These are phyloP conservation scores for Pochonia chlamydosporia DNA, from an alignment of 2,329 filamentous ascomycete genomes.

Conservation along the genomic window DNA sequence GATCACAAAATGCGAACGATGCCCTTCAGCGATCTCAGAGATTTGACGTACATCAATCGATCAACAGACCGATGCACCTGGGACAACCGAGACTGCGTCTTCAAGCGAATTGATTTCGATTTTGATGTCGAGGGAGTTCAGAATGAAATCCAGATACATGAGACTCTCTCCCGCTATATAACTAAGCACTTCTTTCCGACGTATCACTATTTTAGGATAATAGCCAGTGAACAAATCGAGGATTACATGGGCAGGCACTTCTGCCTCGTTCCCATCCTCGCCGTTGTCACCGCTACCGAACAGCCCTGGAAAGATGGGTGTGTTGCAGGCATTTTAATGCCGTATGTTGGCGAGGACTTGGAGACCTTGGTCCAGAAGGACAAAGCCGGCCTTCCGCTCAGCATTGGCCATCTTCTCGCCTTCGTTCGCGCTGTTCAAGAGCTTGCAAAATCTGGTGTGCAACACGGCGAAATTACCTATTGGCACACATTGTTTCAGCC, in stretches of 20 bases:
- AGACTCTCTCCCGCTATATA: constrained; percentile 7
- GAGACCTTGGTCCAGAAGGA: too few species aligned
- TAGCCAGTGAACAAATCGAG: too few species aligned
- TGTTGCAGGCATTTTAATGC: constrained; percentile 3
- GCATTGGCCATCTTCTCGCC: too few species aligned
- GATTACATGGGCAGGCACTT: constrained; percentile 10
- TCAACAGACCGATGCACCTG: constrained; percentile 9
- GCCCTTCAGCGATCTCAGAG: constrained; percentile 1
- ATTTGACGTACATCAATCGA: constrained; percentile 9
- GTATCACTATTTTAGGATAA: too few species aligned
- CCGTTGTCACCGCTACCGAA: constrained; percentile 6
- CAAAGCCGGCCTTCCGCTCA: too few species aligned
- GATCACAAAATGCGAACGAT: constrained; percentile 9
- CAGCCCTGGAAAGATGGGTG: constrained; percentile 5
- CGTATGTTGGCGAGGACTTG: too few species aligned
- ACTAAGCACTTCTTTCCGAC: too few species aligned
- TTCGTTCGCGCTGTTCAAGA: too few species aligned
- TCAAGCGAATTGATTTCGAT: constrained; percentile 16
- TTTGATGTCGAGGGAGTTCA: constrained; percentile 8
- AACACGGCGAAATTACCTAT: too few species aligned
- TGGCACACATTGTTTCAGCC: too few species aligned
- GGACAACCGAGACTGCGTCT: constrained; percentile 10
- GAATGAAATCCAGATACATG: constrained; percentile 11
- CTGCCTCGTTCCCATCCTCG: too few species aligned
- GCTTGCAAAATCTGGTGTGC: too few species aligned